Evolutionary conservation across 139 green algal species (phyloP).

Genomic region (Protoeuglena noctilucae): DNA sequence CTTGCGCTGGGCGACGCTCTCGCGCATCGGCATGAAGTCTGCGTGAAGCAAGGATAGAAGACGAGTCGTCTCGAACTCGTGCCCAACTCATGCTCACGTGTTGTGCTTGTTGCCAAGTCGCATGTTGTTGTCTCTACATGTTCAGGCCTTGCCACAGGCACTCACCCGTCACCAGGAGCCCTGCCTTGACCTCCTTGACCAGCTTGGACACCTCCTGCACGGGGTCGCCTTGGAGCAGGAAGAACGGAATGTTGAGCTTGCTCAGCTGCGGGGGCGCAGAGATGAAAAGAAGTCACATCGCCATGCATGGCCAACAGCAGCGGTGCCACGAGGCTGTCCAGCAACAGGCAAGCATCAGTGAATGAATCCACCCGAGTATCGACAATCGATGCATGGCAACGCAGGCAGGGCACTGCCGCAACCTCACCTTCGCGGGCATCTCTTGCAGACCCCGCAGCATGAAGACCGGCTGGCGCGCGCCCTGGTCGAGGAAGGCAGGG

Average conservation of each 20-base stretch:
- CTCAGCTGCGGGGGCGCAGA: too few species aligned
- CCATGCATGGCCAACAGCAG: too few species aligned
- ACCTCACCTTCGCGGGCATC: conserved; percentile 36
- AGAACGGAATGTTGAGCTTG: conserved; percentile 54
- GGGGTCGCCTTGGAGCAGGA: conserved; percentile 53
- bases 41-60: too few species aligned
- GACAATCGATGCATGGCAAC: too few species aligned
- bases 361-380: too few species aligned
- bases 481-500: conserved; percentile 17
- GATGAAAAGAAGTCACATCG: too few species aligned
- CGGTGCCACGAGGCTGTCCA: too few species aligned
- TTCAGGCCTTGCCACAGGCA: conserved; percentile 19
- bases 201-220: conserved; percentile 53
- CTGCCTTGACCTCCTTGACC: conserved; percentile 29
- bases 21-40: conserved; percentile 6
- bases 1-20: background rate
- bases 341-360: too few species aligned
- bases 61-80: too few species aligned
- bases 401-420: too few species aligned
- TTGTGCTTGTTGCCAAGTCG: too few species aligned
- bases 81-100: too few species aligned
- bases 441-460: conserved; percentile 64
- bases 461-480: conserved; percentile 75
- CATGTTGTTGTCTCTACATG: conserved; percentile 14
- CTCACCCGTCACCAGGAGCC: conserved; percentile 70